A percentile compares a stretch with the other conserved stretches of the same genome.
Conservation (phyloP, 139 green algal genomes). For the Desmodesmus armatus region DNA sequence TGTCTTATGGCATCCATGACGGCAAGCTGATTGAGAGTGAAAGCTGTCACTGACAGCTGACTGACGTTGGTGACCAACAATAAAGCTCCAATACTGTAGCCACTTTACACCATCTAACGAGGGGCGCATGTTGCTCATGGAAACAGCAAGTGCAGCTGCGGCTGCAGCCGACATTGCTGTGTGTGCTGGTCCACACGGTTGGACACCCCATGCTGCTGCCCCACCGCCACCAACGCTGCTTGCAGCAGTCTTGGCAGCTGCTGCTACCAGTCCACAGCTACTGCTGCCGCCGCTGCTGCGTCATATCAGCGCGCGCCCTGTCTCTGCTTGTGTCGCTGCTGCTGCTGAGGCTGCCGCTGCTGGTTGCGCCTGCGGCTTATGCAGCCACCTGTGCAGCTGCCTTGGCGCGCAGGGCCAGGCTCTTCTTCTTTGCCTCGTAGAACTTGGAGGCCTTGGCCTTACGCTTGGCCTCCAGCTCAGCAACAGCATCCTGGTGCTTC, state of each 20-base stretch:
- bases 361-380: conserved; percentile 22
- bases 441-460: conserved; percentile 86
- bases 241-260: neutral
- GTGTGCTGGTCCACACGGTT: too few relatives aligned
- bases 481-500: conserved; percentile 93
- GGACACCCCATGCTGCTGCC: conserved; percentile 13
- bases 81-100: too few relatives aligned
- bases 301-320: neutral
- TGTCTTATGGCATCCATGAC: too few relatives aligned
- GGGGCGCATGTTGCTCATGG: too few relatives aligned
- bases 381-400: conserved; percentile 72
- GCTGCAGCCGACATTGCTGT: too few relatives aligned
- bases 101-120: too few relatives aligned
- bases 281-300: conserved; percentile 9
- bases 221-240: neutral
- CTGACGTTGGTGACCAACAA: too few relatives aligned
- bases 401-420: conserved; percentile 73
- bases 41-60: too few relatives aligned
- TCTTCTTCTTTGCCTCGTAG: conserved; percentile 90
- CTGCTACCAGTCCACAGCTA: neutral
- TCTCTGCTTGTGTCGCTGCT: neutral
- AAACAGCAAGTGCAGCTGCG: too few relatives aligned
- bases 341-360: neutral
- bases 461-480: conserved; percentile 92
- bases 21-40: too few relatives aligned